Base-by-base conservation (phyloP, 495 filamentous ascomycete genomes). In the Aeminium ludgeri region DNA sequence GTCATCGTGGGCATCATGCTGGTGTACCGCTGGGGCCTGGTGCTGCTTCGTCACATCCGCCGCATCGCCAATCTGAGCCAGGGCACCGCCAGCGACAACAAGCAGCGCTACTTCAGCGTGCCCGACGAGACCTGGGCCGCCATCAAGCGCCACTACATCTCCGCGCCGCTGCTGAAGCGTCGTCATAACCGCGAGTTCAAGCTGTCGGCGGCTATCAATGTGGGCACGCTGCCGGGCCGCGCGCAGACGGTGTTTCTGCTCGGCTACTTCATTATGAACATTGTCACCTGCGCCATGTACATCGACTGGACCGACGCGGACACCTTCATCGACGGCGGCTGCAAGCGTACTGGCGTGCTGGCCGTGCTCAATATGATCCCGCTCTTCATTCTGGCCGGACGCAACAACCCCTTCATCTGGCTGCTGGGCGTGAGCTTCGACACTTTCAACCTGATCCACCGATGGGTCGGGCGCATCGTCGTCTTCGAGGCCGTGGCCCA, bases 381-480 rank as follows among this genome's bases (percentile, higher is more conserved):
- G 3, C 62, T 82, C 13, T 68, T 80, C 27, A 48, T 82, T 13
- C 60, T 79, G 51, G 74, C 74, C 36, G 74, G 75, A 16, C 65
- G 78, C 34, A 82, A 80, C 55, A 83, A 81, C 51, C 76, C 76
- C 12, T 54, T 82, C 38, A 78, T 82, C 39, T 54, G 65, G 5
- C 58, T 92, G 11, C 66, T 93, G 49, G 74, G 74, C 20, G 75
- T 96, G 60, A 87, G 82, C 57, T 97, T 94, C 60, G 91, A 97
- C 62, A 93, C 86, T 0, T 95, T 85, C 68, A 96, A 95, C 58
- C 66, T 95, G 20, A 61, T 96, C 20, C 89, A 97, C 58, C 77
- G 89, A 29, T 97, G 89, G 87, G 76, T 96, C 40, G 89, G 87
- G 17, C 80, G 89, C 15, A 76, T 94, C 17, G 73, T 91, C 6